Evolutionary conservation across 345 rosid genomes (phyloP).

Genomic region (Citrus unshiu): DNA sequence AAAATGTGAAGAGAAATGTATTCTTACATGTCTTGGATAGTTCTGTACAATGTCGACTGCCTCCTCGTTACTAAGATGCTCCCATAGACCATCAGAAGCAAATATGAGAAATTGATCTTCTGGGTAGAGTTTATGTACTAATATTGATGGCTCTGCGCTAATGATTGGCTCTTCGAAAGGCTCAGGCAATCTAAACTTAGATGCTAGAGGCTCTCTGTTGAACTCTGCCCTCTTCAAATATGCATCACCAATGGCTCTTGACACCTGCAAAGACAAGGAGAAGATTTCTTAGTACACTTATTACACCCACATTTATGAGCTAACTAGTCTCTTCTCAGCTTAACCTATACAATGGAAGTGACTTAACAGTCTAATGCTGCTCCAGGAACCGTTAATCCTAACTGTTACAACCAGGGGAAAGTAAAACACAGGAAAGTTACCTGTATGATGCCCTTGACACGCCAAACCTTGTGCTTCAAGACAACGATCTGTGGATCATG

Average conservation of each 20-base stretch:
- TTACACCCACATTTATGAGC: background rate
- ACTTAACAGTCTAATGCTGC: background rate
- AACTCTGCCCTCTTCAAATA: conserved; percentile 72
- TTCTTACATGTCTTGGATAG: conserved; percentile 53
- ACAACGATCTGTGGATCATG: conserved; percentile 56
- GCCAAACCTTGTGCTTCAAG: conserved; percentile 68
- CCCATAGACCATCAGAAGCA: conserved; percentile 95
- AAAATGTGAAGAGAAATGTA: background rate
- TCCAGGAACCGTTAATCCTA: background rate
- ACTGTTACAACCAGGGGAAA: background rate
- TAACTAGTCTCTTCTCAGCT: background rate
- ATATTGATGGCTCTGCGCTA: conserved; percentile 59
- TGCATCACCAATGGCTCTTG: conserved; percentile 86
- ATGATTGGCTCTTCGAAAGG: conserved; percentile 65
- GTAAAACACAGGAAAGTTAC: conserved; percentile 25
- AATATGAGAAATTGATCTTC: conserved; percentile 72
- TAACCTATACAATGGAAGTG: background rate
- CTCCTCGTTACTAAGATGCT: conserved; percentile 68
- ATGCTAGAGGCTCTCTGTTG: conserved; percentile 67
- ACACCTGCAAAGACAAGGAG: conserved; percentile 41
- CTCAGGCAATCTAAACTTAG: conserved; percentile 52
- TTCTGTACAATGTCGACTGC: conserved; percentile 58
- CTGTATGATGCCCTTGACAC: conserved; percentile 86
- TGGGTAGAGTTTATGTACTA: conserved; percentile 43
- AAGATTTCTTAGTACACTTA: background rate